Evolutionary conservation across 108 stramenopile species (phyloP).

Genomic region (Nannochloropsis gaditana): DNA sequence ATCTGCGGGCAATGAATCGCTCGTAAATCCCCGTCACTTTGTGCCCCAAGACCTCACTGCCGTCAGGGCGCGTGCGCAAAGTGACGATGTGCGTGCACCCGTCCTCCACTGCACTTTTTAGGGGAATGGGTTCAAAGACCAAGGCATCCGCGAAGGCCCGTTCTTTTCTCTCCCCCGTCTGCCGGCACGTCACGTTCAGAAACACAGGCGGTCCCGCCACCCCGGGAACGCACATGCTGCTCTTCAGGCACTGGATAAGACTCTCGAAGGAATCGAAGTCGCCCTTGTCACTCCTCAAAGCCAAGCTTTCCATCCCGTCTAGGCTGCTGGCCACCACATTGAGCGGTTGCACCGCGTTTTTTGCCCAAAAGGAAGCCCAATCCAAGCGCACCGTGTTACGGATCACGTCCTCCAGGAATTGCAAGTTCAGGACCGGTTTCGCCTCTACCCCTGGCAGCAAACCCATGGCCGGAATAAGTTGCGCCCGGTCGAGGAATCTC

Average conservation of each 20-base stretch:
- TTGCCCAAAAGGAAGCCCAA: constrained; percentile 69
- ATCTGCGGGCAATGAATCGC: constrained; percentile 68
- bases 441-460: neutral
- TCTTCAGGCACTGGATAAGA: constrained; percentile 71
- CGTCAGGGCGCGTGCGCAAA: constrained; percentile 78
- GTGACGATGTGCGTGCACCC: constrained; percentile 84
- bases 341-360: constrained; percentile 72
- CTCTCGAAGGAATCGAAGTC: constrained; percentile 66
- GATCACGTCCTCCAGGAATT: constrained; percentile 67
- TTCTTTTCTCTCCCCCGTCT: constrained; percentile 45
- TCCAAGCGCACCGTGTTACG: constrained; percentile 73
- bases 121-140: constrained; percentile 81
- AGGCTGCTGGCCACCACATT: constrained; percentile 80
- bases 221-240: constrained; percentile 76
- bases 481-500: constrained; percentile 67
- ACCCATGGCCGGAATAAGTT: neutral
- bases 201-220: constrained; percentile 81
- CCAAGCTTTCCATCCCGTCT: constrained; percentile 61
- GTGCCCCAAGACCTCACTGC: constrained; percentile 74
- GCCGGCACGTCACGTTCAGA: constrained; percentile 52
- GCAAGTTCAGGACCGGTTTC: constrained; percentile 72
- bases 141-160: constrained; percentile 85
- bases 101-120: constrained; percentile 64
- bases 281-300: constrained; percentile 69
- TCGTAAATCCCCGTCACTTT: constrained; percentile 65